Conservation (phyloP, 192 early-diverging fungal species). For the Gonapodya prolifera region DNA sequence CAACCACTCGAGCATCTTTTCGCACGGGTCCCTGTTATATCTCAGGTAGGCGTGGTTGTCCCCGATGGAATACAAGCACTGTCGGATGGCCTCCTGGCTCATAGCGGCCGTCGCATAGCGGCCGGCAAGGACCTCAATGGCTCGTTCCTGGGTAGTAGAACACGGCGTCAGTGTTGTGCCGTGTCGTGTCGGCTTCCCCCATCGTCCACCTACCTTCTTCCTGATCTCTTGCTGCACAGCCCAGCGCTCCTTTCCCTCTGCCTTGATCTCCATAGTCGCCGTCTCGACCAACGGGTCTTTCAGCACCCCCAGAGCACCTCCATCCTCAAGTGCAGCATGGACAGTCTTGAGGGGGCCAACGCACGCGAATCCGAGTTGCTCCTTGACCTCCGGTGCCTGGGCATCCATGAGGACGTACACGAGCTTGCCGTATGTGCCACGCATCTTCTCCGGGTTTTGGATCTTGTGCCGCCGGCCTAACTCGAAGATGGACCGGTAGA, state of each 20-base stretch:
- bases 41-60: slow-evolving; percentile 94
- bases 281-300: slow-evolving; percentile 63
- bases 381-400: slow-evolving; percentile 44
- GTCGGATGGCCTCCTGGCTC: slow-evolving; percentile 53
- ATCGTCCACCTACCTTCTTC: background rate
- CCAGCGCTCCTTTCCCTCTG: slow-evolving; percentile 36
- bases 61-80: slow-evolving; percentile 91
- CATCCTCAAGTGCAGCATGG: slow-evolving; percentile 54
- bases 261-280: slow-evolving; percentile 49
- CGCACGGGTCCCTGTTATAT: slow-evolving; percentile 82
- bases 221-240: slow-evolving; percentile 75
- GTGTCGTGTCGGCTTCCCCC: too few relatives aligned
- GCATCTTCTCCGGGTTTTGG: slow-evolving; percentile 95
- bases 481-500: slow-evolving; percentile 60
- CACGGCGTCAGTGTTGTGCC: too few relatives aligned
- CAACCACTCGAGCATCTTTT: slow-evolving; percentile 74
- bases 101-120: slow-evolving; percentile 53
- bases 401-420: slow-evolving; percentile 72
- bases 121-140: slow-evolving; percentile 72
- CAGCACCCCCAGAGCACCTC: slow-evolving; percentile 51
- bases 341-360: slow-evolving; percentile 87
- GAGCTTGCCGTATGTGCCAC: slow-evolving; percentile 88
- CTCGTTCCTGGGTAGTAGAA: slow-evolving; percentile 69
- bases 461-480: slow-evolving; percentile 71
- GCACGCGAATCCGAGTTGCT: slow-evolving; percentile 66